phyloP scores from a whole-genome alignment of 1,284 basidiomycete genomes.

The Austroboletus niveus region DNA sequence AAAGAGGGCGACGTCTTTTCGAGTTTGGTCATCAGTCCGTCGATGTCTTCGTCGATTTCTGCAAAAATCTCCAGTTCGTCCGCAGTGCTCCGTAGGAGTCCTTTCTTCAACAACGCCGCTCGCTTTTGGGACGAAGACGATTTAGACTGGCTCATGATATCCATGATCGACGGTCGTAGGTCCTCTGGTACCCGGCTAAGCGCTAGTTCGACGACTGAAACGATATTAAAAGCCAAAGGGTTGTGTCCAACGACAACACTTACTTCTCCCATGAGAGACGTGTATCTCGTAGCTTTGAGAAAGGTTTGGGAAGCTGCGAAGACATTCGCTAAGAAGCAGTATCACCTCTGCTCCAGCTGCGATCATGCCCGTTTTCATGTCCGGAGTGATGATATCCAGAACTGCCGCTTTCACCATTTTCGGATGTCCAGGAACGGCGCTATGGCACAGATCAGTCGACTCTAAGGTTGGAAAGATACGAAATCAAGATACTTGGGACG shows the following conservation, averaged over 20 bases:
- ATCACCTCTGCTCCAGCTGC: constrained; percentile 72
- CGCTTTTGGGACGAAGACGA: constrained; percentile 67
- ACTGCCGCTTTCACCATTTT: constrained; percentile 68
- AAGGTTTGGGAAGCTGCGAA: constrained; percentile 70
- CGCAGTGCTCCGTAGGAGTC: constrained; percentile 55
- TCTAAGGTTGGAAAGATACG: neutral
- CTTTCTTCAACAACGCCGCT: constrained; percentile 61
- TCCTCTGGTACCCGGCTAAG: constrained; percentile 59
- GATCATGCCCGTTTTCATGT: constrained; percentile 55
- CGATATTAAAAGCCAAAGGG: neutral
- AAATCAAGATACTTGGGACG: constrained; percentile 50
- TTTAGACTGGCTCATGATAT: constrained; percentile 63
- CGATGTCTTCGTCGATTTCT: constrained; percentile 64
- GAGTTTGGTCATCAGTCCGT: constrained; percentile 51
- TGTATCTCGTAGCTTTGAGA: constrained; percentile 65
- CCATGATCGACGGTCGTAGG: constrained; percentile 50
- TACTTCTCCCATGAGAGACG: constrained; percentile 72
- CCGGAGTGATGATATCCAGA: constrained; percentile 78
- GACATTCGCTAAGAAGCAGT: constrained; percentile 59
- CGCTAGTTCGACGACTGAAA: constrained; percentile 60
- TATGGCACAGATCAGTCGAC: constrained; percentile 26
- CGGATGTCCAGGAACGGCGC: constrained; percentile 68
- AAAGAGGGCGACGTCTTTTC: constrained; percentile 62
- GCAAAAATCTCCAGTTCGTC: constrained; percentile 71
- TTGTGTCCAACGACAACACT: constrained; percentile 20